phyloP scores from a whole-genome alignment of 768 basidiomycete species.

The Podaxis sp. region DNA sequence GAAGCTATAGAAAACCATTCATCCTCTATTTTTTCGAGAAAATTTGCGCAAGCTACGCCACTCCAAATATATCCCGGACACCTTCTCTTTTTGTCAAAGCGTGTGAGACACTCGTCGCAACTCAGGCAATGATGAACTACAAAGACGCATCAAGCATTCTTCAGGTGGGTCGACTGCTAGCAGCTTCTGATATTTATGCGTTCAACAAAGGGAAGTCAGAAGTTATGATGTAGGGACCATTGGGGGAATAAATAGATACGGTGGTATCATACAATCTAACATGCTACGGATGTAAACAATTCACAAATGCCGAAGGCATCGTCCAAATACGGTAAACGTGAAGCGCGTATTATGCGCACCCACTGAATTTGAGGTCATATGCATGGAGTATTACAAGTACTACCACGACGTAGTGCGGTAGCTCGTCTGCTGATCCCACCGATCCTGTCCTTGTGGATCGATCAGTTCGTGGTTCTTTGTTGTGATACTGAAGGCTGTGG shows the following conservation, averaged over 20 bases:
- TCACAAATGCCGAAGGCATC: background rate
- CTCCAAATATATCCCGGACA: too few species aligned
- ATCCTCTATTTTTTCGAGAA: too few species aligned
- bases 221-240: background rate
- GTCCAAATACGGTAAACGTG: background rate
- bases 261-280: background rate
- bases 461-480: slow-evolving; percentile 2
- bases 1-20: too few species aligned
- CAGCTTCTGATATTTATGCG: too few species aligned
- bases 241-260: background rate
- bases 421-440: background rate
- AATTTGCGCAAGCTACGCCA: too few species aligned
- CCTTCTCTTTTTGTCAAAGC: too few species aligned
- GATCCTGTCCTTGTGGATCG: background rate
- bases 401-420: background rate
- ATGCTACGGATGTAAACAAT: background rate
- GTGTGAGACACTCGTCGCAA: too few species aligned
- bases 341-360: too few species aligned
- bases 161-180: too few species aligned
- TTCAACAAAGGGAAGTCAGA: background rate
- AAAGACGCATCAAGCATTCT: too few species aligned
- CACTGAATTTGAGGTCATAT: too few species aligned
- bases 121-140: too few species aligned
- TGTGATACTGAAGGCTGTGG: slow-evolving; percentile 5
- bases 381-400: background rate